Base-by-base conservation (phyloP, 345 rosid species). In the Excoecaria agallocha region DNA sequence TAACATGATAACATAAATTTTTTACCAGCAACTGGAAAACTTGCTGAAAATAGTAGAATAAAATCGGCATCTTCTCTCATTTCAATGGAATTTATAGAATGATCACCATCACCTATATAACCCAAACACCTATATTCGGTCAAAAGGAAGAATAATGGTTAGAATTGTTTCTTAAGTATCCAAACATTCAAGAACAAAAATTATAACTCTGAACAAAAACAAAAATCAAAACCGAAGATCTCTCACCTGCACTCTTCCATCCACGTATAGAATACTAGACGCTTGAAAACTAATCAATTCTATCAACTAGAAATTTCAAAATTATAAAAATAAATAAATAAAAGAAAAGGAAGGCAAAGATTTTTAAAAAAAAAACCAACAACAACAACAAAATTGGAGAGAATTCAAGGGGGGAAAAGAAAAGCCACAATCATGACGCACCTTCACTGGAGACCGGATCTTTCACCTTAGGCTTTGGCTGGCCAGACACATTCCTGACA, bases 401-500 rank as follows among this genome's bases (percentile, higher is more conserved):
- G 7, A 51, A 12, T 59, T 8, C 41, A 6, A 20, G 3, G 3
- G 50, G 9, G 5, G 5, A 48, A 6, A 25, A 63, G 37, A 30
- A 54, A 20, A 12, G 6, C 16, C 10, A n/a, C 6, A 51, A 12
- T 12, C 43, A 9, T 12, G 3, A 20, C 58, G 54, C 17, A 68
- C 62, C 66, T 61, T 64, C 71, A 11, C 56, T 25, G 68, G 68
- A 16, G 54, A 43, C 37, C 3, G 48, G 37, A 55, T 64, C 75
- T 38, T 54, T 62, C 50, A 46, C 16, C 55, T 38, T 69, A n/a
- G 63, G 62, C 68, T 64, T 63, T 3, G 68, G 64, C 76, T 74
- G 78, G 61, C 71, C 74, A 15, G 68, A 70, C 43, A 79, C 82
- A 51, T 60, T 79, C 73, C 66, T 71, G 37, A 75, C 79, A 5